phyloP scores from a whole-genome alignment of 1,284 basidiomycete genomes.

The Pisolithus thermaeus region DNA sequence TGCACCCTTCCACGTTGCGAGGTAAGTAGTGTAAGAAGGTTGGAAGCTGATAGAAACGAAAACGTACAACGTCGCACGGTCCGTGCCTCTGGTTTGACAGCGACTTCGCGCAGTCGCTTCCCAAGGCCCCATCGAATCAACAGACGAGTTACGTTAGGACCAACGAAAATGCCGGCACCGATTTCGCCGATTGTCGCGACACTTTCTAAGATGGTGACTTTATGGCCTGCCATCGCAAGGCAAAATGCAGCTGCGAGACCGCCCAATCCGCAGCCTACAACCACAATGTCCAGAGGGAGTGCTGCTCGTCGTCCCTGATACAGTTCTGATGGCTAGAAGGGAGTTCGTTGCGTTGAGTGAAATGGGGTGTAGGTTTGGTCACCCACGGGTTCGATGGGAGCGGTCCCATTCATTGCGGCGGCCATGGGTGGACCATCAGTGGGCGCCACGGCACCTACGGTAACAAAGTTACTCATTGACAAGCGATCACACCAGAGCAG shows the following conservation, averaged over 20 bases:
- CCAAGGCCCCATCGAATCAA: conserved; percentile 49
- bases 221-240: conserved; percentile 44
- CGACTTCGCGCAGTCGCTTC: conserved; percentile 33
- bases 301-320: conserved; percentile 25
- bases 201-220: conserved; percentile 41
- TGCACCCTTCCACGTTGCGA: conserved; percentile 23
- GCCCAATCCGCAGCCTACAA: conserved; percentile 50
- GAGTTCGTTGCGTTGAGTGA: neutral
- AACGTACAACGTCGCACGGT: conserved; percentile 42
- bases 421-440: too few relatives aligned
- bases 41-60: neutral
- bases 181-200: conserved; percentile 36
- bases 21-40: neutral
- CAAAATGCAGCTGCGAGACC: conserved; percentile 44
- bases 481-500: too few relatives aligned
- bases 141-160: conserved; percentile 45
- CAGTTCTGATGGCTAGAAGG: conserved; percentile 8
- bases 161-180: conserved; percentile 45
- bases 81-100: conserved; percentile 40
- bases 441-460: too few relatives aligned
- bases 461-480: too few relatives aligned
- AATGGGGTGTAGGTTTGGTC: too few relatives aligned
- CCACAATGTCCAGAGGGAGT: conserved; percentile 33
- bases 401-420: neutral
- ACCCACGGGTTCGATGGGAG: neutral